These are phyloP conservation scores for Evernia prunastri DNA, from an alignment of 495 filamentous ascomycete genomes.

Conservation along the genomic window DNA sequence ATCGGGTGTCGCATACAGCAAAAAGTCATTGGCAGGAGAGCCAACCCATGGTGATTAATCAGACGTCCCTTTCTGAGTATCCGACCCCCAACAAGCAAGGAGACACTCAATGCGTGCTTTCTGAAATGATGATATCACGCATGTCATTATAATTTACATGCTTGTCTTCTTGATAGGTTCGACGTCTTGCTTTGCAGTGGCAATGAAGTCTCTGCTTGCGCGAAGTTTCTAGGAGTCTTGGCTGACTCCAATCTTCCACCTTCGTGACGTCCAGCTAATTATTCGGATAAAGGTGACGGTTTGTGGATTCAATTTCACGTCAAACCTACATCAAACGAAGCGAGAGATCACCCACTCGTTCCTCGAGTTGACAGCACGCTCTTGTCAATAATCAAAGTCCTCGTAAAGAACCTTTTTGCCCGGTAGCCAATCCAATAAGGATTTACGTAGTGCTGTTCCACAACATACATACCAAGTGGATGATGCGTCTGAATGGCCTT, in stretches of 20 bases:
- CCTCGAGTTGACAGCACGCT: background rate
- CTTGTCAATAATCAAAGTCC: conserved; percentile 59
- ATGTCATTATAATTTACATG: background rate
- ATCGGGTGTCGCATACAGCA: conserved; percentile 11
- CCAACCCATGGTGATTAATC: background rate
- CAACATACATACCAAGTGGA: conserved; percentile 65
- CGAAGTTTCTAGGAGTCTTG: background rate
- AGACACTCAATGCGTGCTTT: background rate
- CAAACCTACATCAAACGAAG: background rate
- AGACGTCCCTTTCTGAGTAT: background rate
- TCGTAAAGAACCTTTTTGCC: conserved; percentile 59
- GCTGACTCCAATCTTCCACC: background rate
- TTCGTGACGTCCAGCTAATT: background rate
- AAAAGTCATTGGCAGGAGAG: background rate
- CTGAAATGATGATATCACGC: background rate
- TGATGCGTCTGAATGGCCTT: conserved; percentile 27
- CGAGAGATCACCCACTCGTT: background rate
- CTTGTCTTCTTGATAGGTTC: background rate
- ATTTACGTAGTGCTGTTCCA: conserved; percentile 48
- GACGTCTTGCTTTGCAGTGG: background rate
- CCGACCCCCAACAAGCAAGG: conserved; percentile 1
- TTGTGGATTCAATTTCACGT: background rate
- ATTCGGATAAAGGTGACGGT: background rate
- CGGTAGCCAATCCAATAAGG: conserved; percentile 55
- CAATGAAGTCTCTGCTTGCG: background rate